These are phyloP conservation scores for Angomonas ambiguus DNA, from an alignment of 208 protist genomes.

Conservation along the genomic window DNA sequence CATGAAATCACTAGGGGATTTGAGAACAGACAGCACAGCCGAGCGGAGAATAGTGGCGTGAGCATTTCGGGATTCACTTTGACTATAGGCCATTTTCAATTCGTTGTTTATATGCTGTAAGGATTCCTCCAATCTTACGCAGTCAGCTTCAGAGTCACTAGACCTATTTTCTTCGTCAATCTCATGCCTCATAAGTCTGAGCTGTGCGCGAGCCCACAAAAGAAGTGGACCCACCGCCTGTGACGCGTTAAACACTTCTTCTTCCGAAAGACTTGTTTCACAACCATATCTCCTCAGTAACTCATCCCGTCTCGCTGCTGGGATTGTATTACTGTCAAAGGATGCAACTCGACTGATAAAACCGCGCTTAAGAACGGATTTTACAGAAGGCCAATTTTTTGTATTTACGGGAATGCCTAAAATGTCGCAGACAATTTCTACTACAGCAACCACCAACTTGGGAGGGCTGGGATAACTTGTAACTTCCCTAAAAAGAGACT, in stretches of 20 bases:
- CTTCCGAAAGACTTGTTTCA: background rate
- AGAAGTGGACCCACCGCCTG: constrained; percentile 2
- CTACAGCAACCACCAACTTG: background rate
- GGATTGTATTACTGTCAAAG: constrained; percentile 1
- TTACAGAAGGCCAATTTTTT: background rate
- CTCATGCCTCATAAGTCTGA: constrained; percentile 4
- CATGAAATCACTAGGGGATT: background rate
- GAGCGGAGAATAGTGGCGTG: background rate
- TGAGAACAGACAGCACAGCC: background rate
- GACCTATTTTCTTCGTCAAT: background rate
- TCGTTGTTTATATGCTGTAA: background rate
- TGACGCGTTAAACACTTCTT: constrained; percentile 5
- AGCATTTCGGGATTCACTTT: background rate
- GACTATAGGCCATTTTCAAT: background rate
- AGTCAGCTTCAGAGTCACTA: background rate
- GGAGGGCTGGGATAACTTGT: background rate
- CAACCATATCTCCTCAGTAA: background rate
- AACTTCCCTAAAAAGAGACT: background rate
- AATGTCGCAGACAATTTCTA: constrained; percentile 2
- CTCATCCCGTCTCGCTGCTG: background rate
- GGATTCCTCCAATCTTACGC: background rate
- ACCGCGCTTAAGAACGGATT: background rate
- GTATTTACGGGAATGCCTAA: background rate
- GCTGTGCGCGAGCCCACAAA: background rate
- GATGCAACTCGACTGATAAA: background rate